A percentile compares a stretch with the other conserved stretches of the same genome.
phyloP scores from a whole-genome alignment of 108 stramenopile genomes.

The Nannochloropsis salina region DNA sequence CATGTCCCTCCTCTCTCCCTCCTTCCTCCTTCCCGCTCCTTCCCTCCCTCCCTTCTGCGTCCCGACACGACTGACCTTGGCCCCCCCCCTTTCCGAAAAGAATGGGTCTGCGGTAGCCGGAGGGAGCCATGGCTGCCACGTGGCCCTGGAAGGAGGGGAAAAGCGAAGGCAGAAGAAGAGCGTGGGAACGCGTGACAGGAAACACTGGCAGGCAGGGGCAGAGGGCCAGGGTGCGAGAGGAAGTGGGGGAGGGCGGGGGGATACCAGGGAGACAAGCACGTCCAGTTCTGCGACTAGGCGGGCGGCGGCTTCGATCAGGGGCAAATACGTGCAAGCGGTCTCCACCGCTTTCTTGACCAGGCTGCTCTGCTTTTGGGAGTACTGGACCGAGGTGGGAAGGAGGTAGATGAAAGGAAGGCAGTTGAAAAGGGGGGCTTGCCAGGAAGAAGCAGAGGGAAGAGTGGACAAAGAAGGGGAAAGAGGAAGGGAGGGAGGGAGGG shows the following conservation, averaged over 20 bases:
- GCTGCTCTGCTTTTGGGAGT: too few species aligned
- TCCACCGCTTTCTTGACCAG: slow-evolving; percentile 65
- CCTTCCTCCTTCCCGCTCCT: too few species aligned
- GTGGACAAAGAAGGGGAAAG: background rate
- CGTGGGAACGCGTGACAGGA: too few species aligned
- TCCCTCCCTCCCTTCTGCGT: too few species aligned
- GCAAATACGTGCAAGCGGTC: slow-evolving; percentile 71
- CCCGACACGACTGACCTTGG: too few species aligned
- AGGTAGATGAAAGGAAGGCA: too few species aligned
- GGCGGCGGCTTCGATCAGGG: slow-evolving; percentile 64
- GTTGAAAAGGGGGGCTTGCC: background rate
- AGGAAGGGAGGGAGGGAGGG: background rate
- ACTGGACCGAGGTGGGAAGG: too few species aligned
- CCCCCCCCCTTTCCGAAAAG: too few species aligned
- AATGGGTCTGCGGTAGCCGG: too few species aligned
- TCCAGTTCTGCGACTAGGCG: slow-evolving; percentile 23
- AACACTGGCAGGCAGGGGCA: too few species aligned
- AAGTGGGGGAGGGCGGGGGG: slow-evolving; percentile 25
- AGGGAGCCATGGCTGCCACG: too few species aligned
- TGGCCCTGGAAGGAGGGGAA: background rate
- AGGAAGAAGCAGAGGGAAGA: background rate
- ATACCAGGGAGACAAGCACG: background rate
- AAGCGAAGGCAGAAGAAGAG: background rate
- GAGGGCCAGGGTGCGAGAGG: background rate
- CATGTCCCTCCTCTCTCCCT: background rate